Conservation (phyloP, 176 grass and related monocot species). For the Lolium perenne region DNA sequence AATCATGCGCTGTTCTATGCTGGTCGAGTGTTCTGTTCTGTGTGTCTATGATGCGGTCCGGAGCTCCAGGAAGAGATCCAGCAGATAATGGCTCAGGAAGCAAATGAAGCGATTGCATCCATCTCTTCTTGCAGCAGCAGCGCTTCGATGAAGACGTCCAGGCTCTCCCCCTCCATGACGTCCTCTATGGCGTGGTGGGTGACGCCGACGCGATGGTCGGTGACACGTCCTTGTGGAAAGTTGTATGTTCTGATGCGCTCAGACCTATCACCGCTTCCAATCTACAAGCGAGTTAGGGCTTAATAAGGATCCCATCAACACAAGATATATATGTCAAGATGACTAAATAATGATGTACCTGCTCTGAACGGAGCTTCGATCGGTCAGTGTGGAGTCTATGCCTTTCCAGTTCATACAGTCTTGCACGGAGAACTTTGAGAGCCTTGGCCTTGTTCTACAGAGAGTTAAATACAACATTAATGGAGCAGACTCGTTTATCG, state of each 20-base stretch:
- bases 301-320: not conserved
- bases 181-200: constrained; percentile 83
- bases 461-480: not conserved
- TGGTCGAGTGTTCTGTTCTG: not conserved
- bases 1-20: not conserved
- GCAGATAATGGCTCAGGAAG: constrained; percentile 6
- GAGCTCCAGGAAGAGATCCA: not conserved
- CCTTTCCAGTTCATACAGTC: constrained; percentile 88
- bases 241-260: constrained; percentile 94
- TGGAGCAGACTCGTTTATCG: not conserved
- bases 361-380: constrained; percentile 87
- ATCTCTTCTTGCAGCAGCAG: constrained; percentile 87
- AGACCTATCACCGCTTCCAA: constrained; percentile 90
- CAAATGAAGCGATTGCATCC: constrained; percentile 79
- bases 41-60: not conserved
- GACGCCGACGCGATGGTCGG: constrained; percentile 79
- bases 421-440: constrained; percentile 82
- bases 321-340: not conserved
- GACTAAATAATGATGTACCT: constrained; percentile 40
- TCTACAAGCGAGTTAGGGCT: constrained; percentile 38
- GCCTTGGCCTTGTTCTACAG: constrained; percentile 96
- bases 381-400: constrained; percentile 71
- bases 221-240: constrained; percentile 92
- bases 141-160: constrained; percentile 71
- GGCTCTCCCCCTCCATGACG: constrained; percentile 80